phyloP scores from a whole-genome alignment of 2,329 filamentous ascomycete genomes.

The Alternaria brassicicola region DNA sequence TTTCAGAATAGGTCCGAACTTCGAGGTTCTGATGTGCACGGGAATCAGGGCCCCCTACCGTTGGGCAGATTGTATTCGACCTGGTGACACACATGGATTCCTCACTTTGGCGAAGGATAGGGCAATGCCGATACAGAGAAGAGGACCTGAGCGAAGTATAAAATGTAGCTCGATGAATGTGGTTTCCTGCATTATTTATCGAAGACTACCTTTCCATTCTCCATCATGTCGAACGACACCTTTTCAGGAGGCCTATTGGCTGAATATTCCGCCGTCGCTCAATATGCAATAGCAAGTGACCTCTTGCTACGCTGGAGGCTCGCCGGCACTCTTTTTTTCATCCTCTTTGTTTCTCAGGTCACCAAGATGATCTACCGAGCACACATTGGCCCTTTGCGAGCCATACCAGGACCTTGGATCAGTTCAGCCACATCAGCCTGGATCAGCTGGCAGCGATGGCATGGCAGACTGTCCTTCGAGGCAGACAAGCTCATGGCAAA shows the following conservation, averaged over 20 bases:
- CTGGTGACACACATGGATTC: neutral
- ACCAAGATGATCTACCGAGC: constrained; percentile 19
- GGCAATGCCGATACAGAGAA: neutral
- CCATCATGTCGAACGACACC: neutral
- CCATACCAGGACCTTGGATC: constrained; percentile 26
- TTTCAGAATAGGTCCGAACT: neutral
- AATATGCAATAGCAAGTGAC: neutral
- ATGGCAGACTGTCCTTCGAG: constrained; percentile 25
- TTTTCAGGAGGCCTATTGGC: neutral
- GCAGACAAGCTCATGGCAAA: constrained; percentile 26
- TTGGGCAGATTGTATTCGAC: neutral
- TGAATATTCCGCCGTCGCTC: neutral
- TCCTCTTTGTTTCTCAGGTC: neutral
- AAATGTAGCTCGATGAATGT: neutral
- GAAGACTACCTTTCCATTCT: neutral
- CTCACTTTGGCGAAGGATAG: neutral
- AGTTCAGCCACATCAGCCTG: constrained; percentile 22
- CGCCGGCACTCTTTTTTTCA: neutral
- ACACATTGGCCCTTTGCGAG: constrained; percentile 19
- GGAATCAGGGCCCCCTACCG: neutral
- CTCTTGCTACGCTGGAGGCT: neutral
- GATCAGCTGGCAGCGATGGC: constrained; percentile 31
- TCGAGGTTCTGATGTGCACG: neutral
- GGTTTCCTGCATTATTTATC: neutral
- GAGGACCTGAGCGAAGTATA: neutral